phyloP scores from a whole-genome alignment of 331 rosid species.

The Malus hybrid region DNA sequence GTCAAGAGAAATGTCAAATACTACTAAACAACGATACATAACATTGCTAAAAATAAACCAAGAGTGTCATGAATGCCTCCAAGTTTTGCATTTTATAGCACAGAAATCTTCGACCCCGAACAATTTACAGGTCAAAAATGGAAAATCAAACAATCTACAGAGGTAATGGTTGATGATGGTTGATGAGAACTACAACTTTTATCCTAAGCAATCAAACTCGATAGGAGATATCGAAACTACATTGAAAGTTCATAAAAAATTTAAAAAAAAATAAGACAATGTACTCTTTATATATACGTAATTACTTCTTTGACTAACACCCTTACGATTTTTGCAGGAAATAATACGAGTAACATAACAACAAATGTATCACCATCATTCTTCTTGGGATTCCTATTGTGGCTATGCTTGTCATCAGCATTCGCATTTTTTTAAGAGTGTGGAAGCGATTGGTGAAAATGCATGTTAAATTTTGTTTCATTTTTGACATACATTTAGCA shows the following conservation, averaged over 20 bases:
- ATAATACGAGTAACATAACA: neutral
- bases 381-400: neutral
- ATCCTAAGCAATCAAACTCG: neutral
- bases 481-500: neutral
- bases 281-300: neutral
- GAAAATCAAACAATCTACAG: neutral
- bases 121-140: slow-evolving; percentile 11
- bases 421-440: neutral
- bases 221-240: too few species aligned
- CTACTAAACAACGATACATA: neutral
- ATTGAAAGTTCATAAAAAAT: too few species aligned
- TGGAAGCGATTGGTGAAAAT: neutral
- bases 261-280: too few species aligned
- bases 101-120: neutral
- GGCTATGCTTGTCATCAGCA: neutral
- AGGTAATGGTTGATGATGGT: neutral
- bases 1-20: too few species aligned
- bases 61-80: neutral
- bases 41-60: neutral
- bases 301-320: neutral
- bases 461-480: neutral
- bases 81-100: neutral
- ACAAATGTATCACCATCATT: neutral
- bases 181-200: neutral
- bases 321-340: neutral